Evolutionary conservation across 2,329 filamentous ascomycete genomes (phyloP).

Genomic region (Cercospora zeae-maydis): DNA sequence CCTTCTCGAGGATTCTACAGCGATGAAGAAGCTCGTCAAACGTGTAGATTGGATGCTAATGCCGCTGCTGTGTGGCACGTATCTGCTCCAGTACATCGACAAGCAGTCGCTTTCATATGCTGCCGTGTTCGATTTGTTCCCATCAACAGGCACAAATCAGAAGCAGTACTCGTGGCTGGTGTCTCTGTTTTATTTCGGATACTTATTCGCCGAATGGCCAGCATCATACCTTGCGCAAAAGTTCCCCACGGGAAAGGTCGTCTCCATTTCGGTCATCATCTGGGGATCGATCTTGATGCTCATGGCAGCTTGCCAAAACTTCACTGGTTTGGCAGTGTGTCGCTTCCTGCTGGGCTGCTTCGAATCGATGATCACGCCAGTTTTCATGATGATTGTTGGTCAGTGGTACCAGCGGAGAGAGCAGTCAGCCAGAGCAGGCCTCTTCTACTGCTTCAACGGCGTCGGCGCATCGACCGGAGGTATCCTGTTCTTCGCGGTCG

Average conservation of each 20-base stretch:
- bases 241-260: slow-evolving; percentile 35
- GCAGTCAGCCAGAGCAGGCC: slow-evolving; percentile 32
- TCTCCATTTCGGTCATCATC: slow-evolving; percentile 48
- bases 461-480: slow-evolving; percentile 68
- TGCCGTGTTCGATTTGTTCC: slow-evolving; percentile 55
- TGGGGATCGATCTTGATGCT: slow-evolving; percentile 61
- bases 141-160: slow-evolving; percentile 46
- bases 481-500: slow-evolving; percentile 57
- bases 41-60: slow-evolving; percentile 52
- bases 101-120: slow-evolving; percentile 53
- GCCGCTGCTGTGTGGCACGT: slow-evolving; percentile 52
- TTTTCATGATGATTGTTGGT: slow-evolving; percentile 35
- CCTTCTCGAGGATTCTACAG: slow-evolving; percentile 44
- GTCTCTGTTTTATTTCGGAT: slow-evolving; percentile 55
- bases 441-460: slow-evolving; percentile 72
- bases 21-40: slow-evolving; percentile 37
- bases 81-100: slow-evolving; percentile 45
- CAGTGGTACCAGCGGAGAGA: slow-evolving; percentile 69
- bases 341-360: slow-evolving; percentile 67
- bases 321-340: slow-evolving; percentile 57
- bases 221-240: slow-evolving; percentile 33
- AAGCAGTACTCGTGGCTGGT: slow-evolving; percentile 55
- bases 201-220: slow-evolving; percentile 29
- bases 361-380: slow-evolving; percentile 59
- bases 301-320: slow-evolving; percentile 60